Evolutionary conservation across 2,329 filamentous ascomycete species (phyloP).

Genomic region (Clarireedia paspali): DNA sequence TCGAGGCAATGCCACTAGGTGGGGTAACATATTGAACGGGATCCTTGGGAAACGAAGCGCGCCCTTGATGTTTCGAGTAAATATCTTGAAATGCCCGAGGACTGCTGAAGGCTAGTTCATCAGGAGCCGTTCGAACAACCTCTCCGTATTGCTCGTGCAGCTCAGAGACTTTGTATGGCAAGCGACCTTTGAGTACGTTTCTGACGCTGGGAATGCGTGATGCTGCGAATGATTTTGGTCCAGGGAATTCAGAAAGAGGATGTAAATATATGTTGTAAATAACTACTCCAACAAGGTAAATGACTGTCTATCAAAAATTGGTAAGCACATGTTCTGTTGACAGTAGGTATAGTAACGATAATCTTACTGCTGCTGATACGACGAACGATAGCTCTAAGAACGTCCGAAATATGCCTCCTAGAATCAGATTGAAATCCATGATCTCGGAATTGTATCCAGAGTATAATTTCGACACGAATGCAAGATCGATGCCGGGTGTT

Average conservation of each 20-base stretch:
- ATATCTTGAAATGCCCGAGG: conserved; percentile 1
- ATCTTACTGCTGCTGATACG: not conserved
- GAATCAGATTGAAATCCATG: not conserved
- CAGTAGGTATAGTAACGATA: not conserved
- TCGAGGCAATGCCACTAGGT: not conserved
- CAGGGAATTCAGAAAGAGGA: conserved; percentile 27
- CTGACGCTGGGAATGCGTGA: conserved; percentile 5
- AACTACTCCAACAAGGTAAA: not conserved
- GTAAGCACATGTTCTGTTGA: not conserved
- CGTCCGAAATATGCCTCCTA: not conserved
- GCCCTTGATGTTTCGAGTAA: not conserved
- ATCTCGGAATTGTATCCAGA: no score
- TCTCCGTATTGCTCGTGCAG: conserved; percentile 26
- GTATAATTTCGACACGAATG: no score
- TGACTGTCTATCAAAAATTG: not conserved
- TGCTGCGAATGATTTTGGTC: conserved; percentile 21
- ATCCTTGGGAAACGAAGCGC: not conserved
- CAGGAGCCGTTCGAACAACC: conserved; percentile 25
- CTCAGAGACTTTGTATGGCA: conserved; percentile 2
- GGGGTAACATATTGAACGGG: not conserved
- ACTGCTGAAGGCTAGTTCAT: conserved; percentile 25
- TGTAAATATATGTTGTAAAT: conserved; percentile 22
- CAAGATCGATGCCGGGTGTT: no score
- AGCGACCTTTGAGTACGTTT: not conserved
- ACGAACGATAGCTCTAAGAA: not conserved